Base-by-base conservation (phyloP, 129 eudicot genomes). In the Ambrosia trifida region DNA sequence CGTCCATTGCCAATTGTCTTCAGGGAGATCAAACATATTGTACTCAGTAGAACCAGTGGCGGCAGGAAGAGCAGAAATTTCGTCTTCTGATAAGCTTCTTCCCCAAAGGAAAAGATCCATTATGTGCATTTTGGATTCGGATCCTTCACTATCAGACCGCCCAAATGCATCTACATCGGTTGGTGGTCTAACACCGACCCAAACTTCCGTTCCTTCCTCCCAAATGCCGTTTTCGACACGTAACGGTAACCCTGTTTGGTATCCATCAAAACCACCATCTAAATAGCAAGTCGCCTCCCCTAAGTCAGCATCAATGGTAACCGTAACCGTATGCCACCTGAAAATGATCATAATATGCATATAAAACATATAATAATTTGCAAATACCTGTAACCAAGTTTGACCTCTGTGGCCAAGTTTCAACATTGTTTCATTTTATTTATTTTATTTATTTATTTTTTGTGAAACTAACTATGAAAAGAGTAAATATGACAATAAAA, bases 21-120 rank as follows among this genome's bases (percentile, higher is more conserved):
- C 95, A 7, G 88, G 88, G 46, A 84, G 87, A 83, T 95, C 95
- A 20, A 83, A 79, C 84, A 80, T 81, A 74, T 82, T 83, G 84
- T 82, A 88, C 60, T 84, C 94, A 11, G 88, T 80, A 68, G 85
- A 82, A 32, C 97, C 91, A 78, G 86, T 82, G 61, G 91, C 85
- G 28, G 94, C 81, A 58, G 95, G 91, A 79, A 95, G 99, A 16
- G 87, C 70, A 38, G 91, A 82, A 70, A 95, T 81, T 79, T 95
- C 99, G 45, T 95, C 99, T 84, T 95, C 99, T 43, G 73, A 75
- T 80, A 95, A 86, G 77, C 96, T 88, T 81, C 99, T 81, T 79
- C 97, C 97, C 99, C 99, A 95, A 5, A 95, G 80, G 74, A 95
- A 90, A 76, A 90, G 91, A 86, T 95, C 99, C 99, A 95, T 95